Percentiles rank a stretch among this genome's conserved stretches.
These are phyloP conservation scores for Tulasnella sp. DNA, from an alignment of 768 basidiomycete genomes.

Conservation along the genomic window DNA sequence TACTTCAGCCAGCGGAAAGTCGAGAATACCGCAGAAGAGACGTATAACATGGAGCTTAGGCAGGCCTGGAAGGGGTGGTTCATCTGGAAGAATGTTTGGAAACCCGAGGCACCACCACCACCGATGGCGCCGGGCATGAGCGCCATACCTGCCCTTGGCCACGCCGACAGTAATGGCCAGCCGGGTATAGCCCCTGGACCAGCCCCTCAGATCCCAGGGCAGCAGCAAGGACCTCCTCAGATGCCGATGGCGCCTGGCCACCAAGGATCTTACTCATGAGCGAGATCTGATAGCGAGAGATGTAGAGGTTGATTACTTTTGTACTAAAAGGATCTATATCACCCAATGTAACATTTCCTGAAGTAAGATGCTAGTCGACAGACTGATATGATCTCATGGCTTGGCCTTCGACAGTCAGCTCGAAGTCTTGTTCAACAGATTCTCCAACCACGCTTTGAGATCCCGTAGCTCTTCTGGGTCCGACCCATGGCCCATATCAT, in stretches of 20 bases:
- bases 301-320: no score
- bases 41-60: slow-evolving; percentile 4
- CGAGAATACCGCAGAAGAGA: slow-evolving; percentile 12
- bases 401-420: no score
- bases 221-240: no score
- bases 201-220: no score
- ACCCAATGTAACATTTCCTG: no score
- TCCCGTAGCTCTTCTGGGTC: slow-evolving; percentile 57
- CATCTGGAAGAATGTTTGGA: slow-evolving; percentile 1
- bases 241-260: no score
- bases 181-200: no score
- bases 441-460: slow-evolving; percentile 58
- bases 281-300: no score
- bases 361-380: no score
- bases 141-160: background rate
- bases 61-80: slow-evolving; percentile 9
- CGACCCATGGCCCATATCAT: slow-evolving; percentile 56
- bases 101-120: background rate
- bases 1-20: slow-evolving; percentile 5
- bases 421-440: slow-evolving; percentile 18
- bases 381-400: no score
- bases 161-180: background rate
- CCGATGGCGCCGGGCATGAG: background rate
- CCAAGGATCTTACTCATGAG: no score
- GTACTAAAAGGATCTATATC: no score